Percentiles rank a stretch among this genome's conserved stretches.
Evolutionary conservation across 768 basidiomycete species (phyloP).

Genomic region (Psilocybe tampanensis): DNA sequence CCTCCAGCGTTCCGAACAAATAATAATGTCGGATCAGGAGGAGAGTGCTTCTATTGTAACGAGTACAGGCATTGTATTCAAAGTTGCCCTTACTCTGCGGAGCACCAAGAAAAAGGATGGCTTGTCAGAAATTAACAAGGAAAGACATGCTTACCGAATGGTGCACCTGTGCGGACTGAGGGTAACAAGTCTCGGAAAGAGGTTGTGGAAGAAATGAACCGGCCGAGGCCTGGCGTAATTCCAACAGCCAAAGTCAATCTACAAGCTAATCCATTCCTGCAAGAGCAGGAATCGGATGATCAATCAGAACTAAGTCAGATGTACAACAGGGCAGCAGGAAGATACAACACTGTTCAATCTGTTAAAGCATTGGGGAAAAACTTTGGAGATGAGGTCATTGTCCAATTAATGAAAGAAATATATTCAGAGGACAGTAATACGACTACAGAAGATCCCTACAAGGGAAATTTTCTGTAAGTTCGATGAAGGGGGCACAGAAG

Average conservation of each 20-base stretch:
- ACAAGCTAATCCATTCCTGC: background rate
- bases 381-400: no score
- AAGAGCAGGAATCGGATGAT: background rate
- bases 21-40: no score
- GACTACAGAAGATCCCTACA: background rate
- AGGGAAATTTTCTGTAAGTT: conserved; percentile 1
- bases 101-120: background rate
- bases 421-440: no score
- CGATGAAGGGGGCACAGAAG: background rate
- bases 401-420: no score
- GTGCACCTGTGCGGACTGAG: background rate
- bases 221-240: background rate
- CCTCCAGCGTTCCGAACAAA: no score
- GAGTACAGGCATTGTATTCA: background rate
- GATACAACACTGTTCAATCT: no score
- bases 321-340: no score
- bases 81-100: background rate
- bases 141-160: background rate
- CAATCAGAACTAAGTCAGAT: no score
- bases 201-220: background rate
- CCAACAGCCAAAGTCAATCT: background rate
- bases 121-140: background rate
- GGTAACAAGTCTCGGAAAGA: background rate
- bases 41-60: background rate
- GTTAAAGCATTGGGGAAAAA: no score